Conservation (phyloP, 495 filamentous ascomycete genomes). For the Aspergillus incahuasiensis region DNA sequence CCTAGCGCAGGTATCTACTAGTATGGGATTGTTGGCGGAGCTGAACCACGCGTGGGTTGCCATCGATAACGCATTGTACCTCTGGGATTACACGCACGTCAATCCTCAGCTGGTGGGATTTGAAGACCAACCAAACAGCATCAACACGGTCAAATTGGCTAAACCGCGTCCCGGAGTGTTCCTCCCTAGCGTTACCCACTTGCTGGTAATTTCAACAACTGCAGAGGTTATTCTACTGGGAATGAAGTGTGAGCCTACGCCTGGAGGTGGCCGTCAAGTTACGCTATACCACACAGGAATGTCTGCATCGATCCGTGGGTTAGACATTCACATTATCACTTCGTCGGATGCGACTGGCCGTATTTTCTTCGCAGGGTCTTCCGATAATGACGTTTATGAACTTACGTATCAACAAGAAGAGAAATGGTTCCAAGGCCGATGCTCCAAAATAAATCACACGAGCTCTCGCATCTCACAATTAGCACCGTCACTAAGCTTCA, state of each 20-base stretch:
- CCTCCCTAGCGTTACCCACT: constrained; percentile 71
- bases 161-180: constrained; percentile 78
- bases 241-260: constrained; percentile 55
- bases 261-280: constrained; percentile 64
- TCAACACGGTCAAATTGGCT: constrained; percentile 79
- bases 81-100: constrained; percentile 94
- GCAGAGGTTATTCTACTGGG: constrained; percentile 79
- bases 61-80: constrained; percentile 91
- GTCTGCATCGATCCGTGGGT: constrained; percentile 63
- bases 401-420: constrained; percentile 94
- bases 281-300: constrained; percentile 80
- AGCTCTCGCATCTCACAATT: constrained; percentile 69
- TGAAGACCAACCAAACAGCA: constrained; percentile 80
- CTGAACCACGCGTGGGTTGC: constrained; percentile 92
- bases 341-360: constrained; percentile 73
- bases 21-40: constrained; percentile 89
- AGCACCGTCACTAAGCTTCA: constrained; percentile 54
- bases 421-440: constrained; percentile 84
- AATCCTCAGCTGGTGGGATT: constrained; percentile 87
- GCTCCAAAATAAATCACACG: constrained; percentile 80
- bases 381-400: constrained; percentile 84
- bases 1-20: constrained; percentile 70
- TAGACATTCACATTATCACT: constrained; percentile 69
- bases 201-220: constrained; percentile 84
- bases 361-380: constrained; percentile 83